Base-by-base conservation (phyloP, 164 flowering plant genomes). In the Akebia trifoliata region DNA sequence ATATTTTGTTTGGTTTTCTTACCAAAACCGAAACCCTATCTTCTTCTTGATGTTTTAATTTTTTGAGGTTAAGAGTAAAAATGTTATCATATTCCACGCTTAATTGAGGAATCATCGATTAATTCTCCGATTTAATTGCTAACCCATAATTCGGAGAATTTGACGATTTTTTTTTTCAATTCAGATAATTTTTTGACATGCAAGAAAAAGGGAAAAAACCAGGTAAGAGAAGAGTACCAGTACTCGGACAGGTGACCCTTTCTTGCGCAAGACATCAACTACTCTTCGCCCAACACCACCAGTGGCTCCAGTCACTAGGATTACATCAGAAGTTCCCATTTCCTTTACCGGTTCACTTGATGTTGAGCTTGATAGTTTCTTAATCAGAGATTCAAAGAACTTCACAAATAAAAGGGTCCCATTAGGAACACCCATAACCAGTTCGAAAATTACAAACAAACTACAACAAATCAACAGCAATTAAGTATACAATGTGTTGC, bases 241-340 rank as follows among this genome's bases (percentile, higher is more conserved):
- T 11, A 72, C 91, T 66, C 90, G 79, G 56, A 87, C 88, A 0
- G 88, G 88, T 17, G 78, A 57, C 42, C 97, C 94, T 70, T 83
- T 87, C 50, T 78, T 80, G 54, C 81, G 74, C 58, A 89, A 66
- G 56, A 81, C 64, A 58, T 87, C 82, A 48, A 93, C 92, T n/a
- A 87, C 95, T 57, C 98, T 82, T 74, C 90, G 69, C 20, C 98
- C 98, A 30, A 93, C 98, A 58, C 98, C 98, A 50, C 98, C 98
- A 45, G 97, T 89, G 26, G 88, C 98, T 69, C 98, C 98, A 63
- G 83, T 82, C 5, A 93, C 98, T 12, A 93, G 73, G 36, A 84
- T 56, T 10, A 82, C 66, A 20, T 84, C 92, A 52, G 89, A 77
- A 59, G 81, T 68, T 63, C 71, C 83, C 97, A 87, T 87, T 43